A percentile compares a stretch with the other conserved stretches of the same genome.
Evolutionary conservation across 78 protist species (phyloP).

Genomic region (Pelomyxa schiedti): DNA sequence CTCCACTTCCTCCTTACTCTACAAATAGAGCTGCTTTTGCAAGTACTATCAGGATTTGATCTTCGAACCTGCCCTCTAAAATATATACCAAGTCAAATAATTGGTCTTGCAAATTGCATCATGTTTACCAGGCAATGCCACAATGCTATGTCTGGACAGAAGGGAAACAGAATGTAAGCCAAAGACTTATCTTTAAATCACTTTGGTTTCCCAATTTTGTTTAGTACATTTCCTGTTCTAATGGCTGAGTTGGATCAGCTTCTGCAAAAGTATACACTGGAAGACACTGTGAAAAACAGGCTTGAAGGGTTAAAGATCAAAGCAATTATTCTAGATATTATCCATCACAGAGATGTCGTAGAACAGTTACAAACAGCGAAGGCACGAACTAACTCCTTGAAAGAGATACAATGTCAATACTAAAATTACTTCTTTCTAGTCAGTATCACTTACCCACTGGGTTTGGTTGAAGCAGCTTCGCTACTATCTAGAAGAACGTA

Average conservation of each 20-base stretch:
- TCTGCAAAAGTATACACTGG: not conserved
- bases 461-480: not conserved
- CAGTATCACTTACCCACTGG: not conserved
- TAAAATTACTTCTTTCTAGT: too few relatives aligned
- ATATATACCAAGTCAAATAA: constrained; percentile 61
- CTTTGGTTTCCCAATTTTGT: too few relatives aligned
- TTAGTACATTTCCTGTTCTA: too few relatives aligned
- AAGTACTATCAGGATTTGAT: not conserved
- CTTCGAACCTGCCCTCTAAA: constrained; percentile 10
- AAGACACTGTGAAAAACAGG: not conserved
- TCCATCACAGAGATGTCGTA: constrained; percentile 74
- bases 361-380: constrained; percentile 21
- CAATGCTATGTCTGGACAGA: constrained; percentile 15
- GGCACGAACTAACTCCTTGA: too few relatives aligned
- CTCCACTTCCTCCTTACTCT: too few relatives aligned
- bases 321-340: constrained; percentile 65
- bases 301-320: constrained; percentile 52
- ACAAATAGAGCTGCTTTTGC: not conserved
- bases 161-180: not conserved
- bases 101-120: constrained; percentile 39
- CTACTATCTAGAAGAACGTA: not conserved
- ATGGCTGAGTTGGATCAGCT: not conserved
- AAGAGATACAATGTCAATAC: too few relatives aligned
- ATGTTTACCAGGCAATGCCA: constrained; percentile 34
- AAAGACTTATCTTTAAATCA: too few relatives aligned